phyloP scores from a whole-genome alignment of 78 protist species.

The Dictyostelium firmibasis region DNA sequence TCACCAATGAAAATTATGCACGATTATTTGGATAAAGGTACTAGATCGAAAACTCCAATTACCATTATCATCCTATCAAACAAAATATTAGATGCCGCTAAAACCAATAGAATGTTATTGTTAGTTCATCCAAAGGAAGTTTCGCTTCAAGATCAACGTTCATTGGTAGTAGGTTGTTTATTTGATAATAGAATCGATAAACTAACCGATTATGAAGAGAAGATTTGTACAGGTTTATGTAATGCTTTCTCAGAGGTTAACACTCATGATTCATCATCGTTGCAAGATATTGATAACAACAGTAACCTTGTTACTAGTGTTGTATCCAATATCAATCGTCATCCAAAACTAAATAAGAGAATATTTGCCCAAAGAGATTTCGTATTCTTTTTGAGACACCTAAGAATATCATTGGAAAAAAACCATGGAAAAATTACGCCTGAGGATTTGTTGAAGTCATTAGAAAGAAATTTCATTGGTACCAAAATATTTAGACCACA shows the following conservation, averaged over 20 bases:
- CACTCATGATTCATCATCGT: not conserved
- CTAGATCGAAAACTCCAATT: slow-evolving; percentile 12
- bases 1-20: slow-evolving; percentile 79
- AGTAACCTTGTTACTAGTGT: not conserved
- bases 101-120: slow-evolving; percentile 57
- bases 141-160: slow-evolving; percentile 1
- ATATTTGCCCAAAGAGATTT: slow-evolving; percentile 73
- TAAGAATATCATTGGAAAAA: not conserved
- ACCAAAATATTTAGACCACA: not conserved
- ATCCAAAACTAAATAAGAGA: not conserved
- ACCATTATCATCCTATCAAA: slow-evolving; percentile 35
- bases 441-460: not conserved
- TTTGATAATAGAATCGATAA: not conserved
- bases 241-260: not conserved
- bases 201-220: not conserved
- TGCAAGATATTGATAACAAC: not conserved
- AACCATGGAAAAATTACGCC: not conserved
- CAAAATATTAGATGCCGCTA: slow-evolving; percentile 70
- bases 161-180: slow-evolving; percentile 41
- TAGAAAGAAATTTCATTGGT: slow-evolving; percentile 72
- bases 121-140: slow-evolving; percentile 43
- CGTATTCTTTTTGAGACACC: slow-evolving; percentile 47
- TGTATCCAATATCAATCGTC: not conserved
- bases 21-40: slow-evolving; percentile 55
- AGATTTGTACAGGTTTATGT: slow-evolving; percentile 12